A percentile compares a stretch with the other conserved stretches of the same genome.
Evolutionary conservation across 768 basidiomycete genomes (phyloP).

Genomic region (Podaxis sp.): DNA sequence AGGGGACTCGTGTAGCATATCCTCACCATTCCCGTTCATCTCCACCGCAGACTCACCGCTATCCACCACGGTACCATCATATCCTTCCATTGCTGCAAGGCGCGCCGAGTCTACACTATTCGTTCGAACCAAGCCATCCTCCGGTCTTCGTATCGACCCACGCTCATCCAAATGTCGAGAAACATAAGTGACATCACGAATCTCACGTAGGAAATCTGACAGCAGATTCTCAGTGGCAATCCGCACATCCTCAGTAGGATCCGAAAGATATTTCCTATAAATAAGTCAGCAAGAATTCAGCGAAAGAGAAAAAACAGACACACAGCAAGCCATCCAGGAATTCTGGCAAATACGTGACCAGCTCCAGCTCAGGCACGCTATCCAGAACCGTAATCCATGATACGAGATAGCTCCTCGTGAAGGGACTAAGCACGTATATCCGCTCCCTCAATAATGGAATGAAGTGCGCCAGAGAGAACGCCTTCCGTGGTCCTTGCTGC

Average conservation of each 20-base stretch:
- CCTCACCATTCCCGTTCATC: slow-evolving; percentile 51
- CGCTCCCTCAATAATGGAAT: slow-evolving; percentile 92
- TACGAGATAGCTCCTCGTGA: slow-evolving; percentile 94
- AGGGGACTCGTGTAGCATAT: slow-evolving; percentile 17
- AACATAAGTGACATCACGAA: slow-evolving; percentile 79
- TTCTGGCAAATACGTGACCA: slow-evolving; percentile 92
- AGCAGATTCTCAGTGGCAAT: slow-evolving; percentile 88
- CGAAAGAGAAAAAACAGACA: slow-evolving; percentile 30
- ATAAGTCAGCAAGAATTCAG: not conserved
- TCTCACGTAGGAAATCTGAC: slow-evolving; percentile 88
- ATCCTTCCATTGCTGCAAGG: not conserved
- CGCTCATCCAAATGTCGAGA: slow-evolving; percentile 64
- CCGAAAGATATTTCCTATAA: slow-evolving; percentile 87
- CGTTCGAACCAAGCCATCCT: slow-evolving; percentile 23
- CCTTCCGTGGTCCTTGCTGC: slow-evolving; percentile 55
- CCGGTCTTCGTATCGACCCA: slow-evolving; percentile 43
- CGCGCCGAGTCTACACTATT: slow-evolving; percentile 6
- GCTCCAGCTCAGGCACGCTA: slow-evolving; percentile 93
- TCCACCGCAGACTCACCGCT: slow-evolving; percentile 59
- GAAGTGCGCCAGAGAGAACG: slow-evolving; percentile 93
- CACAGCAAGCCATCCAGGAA: slow-evolving; percentile 93
- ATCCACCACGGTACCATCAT: slow-evolving; percentile 31
- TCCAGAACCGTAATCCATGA: slow-evolving; percentile 96
- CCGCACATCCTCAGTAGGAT: slow-evolving; percentile 91
- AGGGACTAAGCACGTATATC: slow-evolving; percentile 93